phyloP scores from a whole-genome alignment of 495 filamentous ascomycete species.

The Aspergillus leporis region DNA sequence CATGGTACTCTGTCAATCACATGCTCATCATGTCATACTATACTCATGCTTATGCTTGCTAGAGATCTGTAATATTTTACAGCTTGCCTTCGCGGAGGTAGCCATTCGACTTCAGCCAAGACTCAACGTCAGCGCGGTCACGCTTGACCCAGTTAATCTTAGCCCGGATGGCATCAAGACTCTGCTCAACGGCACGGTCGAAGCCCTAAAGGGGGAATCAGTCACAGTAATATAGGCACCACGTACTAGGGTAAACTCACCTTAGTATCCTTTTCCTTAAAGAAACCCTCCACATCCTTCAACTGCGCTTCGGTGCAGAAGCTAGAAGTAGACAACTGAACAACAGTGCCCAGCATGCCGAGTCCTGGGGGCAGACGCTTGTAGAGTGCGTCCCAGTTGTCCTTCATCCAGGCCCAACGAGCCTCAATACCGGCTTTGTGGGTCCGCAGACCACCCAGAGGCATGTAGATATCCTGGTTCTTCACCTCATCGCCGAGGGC shows the following conservation, averaged over 20 bases:
- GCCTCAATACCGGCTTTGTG: conserved; percentile 78
- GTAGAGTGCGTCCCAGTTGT: conserved; percentile 80
- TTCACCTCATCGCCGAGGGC: conserved; percentile 83
- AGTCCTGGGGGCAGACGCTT: conserved; percentile 77
- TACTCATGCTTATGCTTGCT: background rate
- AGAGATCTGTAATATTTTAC: conserved; percentile 14
- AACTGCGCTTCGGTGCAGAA: conserved; percentile 78
- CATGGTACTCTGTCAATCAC: background rate
- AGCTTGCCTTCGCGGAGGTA: conserved; percentile 50
- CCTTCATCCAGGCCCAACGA: conserved; percentile 79
- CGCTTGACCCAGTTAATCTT: conserved; percentile 64
- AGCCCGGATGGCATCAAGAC: conserved; percentile 57
- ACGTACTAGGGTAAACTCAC: conserved; percentile 31
- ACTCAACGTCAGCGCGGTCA: conserved; percentile 59
- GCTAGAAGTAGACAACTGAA: conserved; percentile 78
- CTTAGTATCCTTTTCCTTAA: conserved; percentile 76
- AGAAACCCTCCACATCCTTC: conserved; percentile 77
- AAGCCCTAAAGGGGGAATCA: conserved; percentile 41
- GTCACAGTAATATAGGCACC: background rate
- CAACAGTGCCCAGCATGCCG: conserved; percentile 81
- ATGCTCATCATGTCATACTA: background rate
- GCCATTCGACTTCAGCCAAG: conserved; percentile 60
- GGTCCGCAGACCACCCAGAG: conserved; percentile 71
- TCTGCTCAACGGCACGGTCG: conserved; percentile 62
- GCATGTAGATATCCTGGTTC: conserved; percentile 95